Evolutionary conservation across 2,329 filamentous ascomycete genomes (phyloP).

Genomic region (Zymoseptoria passerinii): DNA sequence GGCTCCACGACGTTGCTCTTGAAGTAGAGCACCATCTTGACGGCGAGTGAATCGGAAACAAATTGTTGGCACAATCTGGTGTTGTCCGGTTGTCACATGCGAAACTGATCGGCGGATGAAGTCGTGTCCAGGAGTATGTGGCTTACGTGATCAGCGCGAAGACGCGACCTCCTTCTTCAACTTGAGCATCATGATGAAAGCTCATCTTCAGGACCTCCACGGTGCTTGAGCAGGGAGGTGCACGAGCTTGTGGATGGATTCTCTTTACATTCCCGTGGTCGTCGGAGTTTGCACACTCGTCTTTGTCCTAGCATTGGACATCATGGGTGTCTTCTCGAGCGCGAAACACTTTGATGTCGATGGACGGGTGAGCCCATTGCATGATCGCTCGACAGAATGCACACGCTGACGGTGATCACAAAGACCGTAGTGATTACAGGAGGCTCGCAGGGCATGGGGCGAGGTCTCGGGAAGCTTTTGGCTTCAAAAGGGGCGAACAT

Average conservation of each 20-base stretch:
- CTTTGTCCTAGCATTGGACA: constrained; percentile 32
- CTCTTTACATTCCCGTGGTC: not conserved
- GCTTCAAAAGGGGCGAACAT: constrained; percentile 78
- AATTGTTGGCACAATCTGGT: not conserved
- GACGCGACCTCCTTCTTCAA: not conserved
- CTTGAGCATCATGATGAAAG: not conserved
- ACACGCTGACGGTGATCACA: constrained; percentile 3
- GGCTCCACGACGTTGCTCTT: constrained; percentile 77
- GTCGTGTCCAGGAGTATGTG: not conserved
- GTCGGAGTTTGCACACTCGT: constrained; percentile 30
- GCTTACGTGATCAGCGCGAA: not conserved
- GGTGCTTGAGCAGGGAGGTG: not conserved
- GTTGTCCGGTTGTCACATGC: constrained; percentile 2
- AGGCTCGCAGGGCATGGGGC: constrained; percentile 87
- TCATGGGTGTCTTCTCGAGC: constrained; percentile 60
- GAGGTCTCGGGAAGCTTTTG: constrained; percentile 63
- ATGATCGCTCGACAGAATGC: not conserved
- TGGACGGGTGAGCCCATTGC: constrained; percentile 56
- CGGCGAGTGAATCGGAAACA: not conserved
- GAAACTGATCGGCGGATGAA: not conserved
- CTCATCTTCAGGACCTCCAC: not conserved
- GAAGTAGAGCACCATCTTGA: constrained; percentile 86
- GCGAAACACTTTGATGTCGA: constrained; percentile 77
- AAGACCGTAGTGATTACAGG: constrained; percentile 87
- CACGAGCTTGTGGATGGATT: not conserved